These are phyloP conservation scores for Lipomyces kockii DNA, from an alignment of 805 yeast genomes.

Conservation along the genomic window DNA sequence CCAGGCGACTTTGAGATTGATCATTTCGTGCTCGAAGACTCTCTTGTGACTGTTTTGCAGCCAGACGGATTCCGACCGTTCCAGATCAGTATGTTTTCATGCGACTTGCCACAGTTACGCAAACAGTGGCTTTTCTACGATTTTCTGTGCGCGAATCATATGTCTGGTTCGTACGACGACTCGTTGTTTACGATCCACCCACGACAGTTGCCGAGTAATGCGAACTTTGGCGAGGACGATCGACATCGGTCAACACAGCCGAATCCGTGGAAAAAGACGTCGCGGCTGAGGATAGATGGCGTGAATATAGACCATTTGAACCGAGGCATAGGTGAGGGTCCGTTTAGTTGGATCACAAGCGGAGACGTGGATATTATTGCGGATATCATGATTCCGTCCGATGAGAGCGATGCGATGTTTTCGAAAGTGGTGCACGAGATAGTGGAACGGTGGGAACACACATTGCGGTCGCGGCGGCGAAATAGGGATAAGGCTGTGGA, in stretches of 20 bases:
- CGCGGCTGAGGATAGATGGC: conserved; percentile 82
- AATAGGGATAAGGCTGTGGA: conserved; percentile 23
- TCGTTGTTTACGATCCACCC: conserved; percentile 91
- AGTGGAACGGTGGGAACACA: conserved; percentile 49
- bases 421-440: conserved; percentile 47
- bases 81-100: conserved; percentile 82
- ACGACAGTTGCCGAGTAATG: conserved; percentile 55
- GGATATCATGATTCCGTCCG: conserved; percentile 80
- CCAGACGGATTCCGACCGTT: conserved; percentile 83
- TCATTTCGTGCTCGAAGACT: conserved; percentile 80
- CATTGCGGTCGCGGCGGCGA: conserved; percentile 34
- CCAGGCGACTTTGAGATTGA: conserved; percentile 96
- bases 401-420: conserved; percentile 55
- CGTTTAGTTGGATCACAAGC: conserved; percentile 94
- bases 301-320: conserved; percentile 87
- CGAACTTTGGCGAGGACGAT: conserved; percentile 37
- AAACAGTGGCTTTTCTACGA: conserved; percentile 95
- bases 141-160: conserved; percentile 76
- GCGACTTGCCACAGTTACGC: conserved; percentile 77
- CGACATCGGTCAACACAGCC: conserved; percentile 52
- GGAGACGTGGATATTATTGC: conserved; percentile 95
- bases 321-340: conserved; percentile 81
- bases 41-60: conserved; percentile 77
- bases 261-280: conserved; percentile 68
- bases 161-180: conserved; percentile 91